Evolutionary conservation across 306 rosid genomes (phyloP), one percentile per base, ranked within the genome.

Genomic region (Parietaria judaica): DNA sequence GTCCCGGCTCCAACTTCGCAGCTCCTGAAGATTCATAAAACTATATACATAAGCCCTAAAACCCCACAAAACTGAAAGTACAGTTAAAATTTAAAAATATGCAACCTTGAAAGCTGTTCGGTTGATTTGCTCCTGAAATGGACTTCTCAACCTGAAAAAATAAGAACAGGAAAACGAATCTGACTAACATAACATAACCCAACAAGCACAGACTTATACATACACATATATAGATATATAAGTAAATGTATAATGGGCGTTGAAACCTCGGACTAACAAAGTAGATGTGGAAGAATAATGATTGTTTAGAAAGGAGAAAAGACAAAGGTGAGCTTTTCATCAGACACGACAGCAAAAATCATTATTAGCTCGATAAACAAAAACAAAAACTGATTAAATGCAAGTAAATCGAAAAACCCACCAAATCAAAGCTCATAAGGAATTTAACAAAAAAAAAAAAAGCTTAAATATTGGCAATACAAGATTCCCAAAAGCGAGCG

Each of bases 261-360:
- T 60, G 63, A 64, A 69, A 34, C 36, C 41, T 61, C 38, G 43
- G 56, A 69, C 58, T 46, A 72, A 63, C 79, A 74, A 61, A 77
- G 76, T 52, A 58, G 69, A 69, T 41, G 74, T 41, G 63, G 47
- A 60, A 78, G 60, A 58, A 66, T 55, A 72, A 70, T 54, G 62
- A 62, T 68, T 54, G 65, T 63, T 72, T 65, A 66, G 63, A 64
- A 66, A 38, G 31, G 35, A 65, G 72, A 80, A 73, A 78, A 72
- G 86, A 81, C 90, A 78, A 76, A 80, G 63, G 64, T n/a, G 50
- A 61, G 58, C 82, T 80, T 84, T 78, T 76, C 56, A 44, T 63
- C 57, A 78, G 79, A 84, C 45, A 50, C 23, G 79, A 68, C 79
- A 63, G 80, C 66, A 72, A 52, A 41, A 71, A 74, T 81, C 84